phyloP scores from a whole-genome alignment of 805 yeast genomes.

The Nadsonia fulvescens region DNA sequence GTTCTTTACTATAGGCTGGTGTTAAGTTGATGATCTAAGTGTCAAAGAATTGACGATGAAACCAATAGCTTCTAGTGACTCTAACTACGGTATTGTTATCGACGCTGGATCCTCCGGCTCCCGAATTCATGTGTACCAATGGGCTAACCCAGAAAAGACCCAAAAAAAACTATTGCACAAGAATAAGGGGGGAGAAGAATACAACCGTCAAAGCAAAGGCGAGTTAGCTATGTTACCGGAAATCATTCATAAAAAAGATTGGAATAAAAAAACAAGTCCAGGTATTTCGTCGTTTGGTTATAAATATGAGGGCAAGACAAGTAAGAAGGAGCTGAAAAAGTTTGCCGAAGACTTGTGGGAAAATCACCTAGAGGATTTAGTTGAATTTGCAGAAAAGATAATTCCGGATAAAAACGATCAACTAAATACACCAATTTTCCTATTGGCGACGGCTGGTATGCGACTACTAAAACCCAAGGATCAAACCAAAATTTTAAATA shows the following conservation, averaged over 20 bases:
- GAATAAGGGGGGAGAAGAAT: too few species aligned
- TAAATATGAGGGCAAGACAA: too few species aligned
- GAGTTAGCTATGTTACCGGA: conserved; percentile 7
- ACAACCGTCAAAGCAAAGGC: conserved; percentile 1
- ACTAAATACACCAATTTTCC: conserved; percentile 64
- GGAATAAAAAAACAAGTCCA: conserved; percentile 63
- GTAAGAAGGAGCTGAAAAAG: conserved; percentile 48
- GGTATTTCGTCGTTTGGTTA: conserved; percentile 76
- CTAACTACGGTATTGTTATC: too few species aligned
- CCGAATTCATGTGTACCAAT: conserved; percentile 58
- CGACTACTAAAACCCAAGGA: conserved; percentile 44
- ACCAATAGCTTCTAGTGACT: too few species aligned
- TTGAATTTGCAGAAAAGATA: too few species aligned
- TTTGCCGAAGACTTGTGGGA: conserved; percentile 51
- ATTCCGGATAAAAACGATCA: too few species aligned
- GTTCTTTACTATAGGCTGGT: too few species aligned
- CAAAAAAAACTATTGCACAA: conserved; percentile 1
- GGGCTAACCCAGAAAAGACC: conserved; percentile 8
- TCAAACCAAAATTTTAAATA: conserved; percentile 33
- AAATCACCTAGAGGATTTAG: conserved; percentile 46
- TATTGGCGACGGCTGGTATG: conserved; percentile 97
- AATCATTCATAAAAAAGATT: conserved; percentile 20
- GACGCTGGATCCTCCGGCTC: conserved; percentile 94
- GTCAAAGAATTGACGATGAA: too few species aligned
- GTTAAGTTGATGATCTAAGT: too few species aligned